Conservation (phyloP, 805 yeast genomes). For the Hanseniaspora nectarophila region DNA sequence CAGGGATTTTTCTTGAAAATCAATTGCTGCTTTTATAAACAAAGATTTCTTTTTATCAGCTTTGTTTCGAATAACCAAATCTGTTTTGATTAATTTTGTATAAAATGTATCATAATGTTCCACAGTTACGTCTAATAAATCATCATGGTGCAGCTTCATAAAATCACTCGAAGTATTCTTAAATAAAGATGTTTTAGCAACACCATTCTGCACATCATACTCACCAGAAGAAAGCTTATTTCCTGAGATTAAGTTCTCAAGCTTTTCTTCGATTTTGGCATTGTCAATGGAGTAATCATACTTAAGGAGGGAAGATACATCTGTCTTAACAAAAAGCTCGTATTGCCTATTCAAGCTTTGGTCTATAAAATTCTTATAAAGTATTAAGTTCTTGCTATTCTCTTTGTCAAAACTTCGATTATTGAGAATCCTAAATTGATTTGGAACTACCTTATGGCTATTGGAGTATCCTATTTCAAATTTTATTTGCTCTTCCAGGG, state of each 20-base stretch:
- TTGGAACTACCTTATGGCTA: neutral
- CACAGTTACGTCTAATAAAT: neutral
- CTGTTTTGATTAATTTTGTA: neutral
- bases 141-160: neutral
- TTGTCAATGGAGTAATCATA: constrained; percentile 1
- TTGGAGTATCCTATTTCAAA: constrained; percentile 1
- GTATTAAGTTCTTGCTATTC: constrained; percentile 1
- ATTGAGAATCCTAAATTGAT: constrained; percentile 1
- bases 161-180: neutral
- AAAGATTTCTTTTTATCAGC: neutral
- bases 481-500: constrained; percentile 6
- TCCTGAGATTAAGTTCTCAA: neutral
- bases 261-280: neutral
- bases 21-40: neutral
- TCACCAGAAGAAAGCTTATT: neutral
- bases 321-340: constrained; percentile 10
- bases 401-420: neutral
- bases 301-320: neutral
- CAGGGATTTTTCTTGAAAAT: neutral
- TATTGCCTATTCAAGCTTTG: neutral
- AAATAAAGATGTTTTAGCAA: neutral
- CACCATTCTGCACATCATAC: neutral
- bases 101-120: neutral
- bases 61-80: neutral
- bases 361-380: neutral